Base-by-base conservation (phyloP, 805 yeast genomes). In the Metschnikowia sp. region DNA sequence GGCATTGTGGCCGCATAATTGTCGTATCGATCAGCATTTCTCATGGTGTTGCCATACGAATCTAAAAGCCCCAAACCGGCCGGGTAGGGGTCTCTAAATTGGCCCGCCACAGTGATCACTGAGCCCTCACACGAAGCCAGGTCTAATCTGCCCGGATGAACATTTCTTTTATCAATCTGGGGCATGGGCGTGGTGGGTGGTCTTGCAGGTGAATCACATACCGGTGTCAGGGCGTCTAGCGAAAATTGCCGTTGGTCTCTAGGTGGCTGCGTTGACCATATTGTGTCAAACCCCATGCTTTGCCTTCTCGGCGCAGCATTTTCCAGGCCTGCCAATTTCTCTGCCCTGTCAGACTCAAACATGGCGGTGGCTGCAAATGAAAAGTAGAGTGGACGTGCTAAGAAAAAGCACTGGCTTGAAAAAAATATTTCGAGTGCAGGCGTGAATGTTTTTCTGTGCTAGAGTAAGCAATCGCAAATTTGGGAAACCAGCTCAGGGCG, bases 181-280 rank as follows among this genome's bases (percentile, higher is more conserved):
- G 48, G 40, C 44, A 45, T 36, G 4, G 48, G 48, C 22, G 48
- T 45, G 5, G 48, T 7, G 31, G 48, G 48, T 6, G 48, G 48
- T 13, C 42, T 35, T 18, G 38, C 44, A 1, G 44, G 48, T 6
- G 48, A 45, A 2, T 36, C 36, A 11, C 13, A 40, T 2, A 31
- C 18, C n/a, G 22, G 10, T 8, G 40, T 22, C 10, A 36, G 7
- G 42, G 45, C 28, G 34, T 52, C 55, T 18, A 52, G 29, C 26
- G 53, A 39, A 18, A 46, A 41, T 26, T 47, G 48, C 26, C 45
- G 46, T 22, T 40, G 50, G 5, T 39, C 42, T 7, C 38, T 12
- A 19, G 36, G 28, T 22, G 34, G 34, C 8, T 50, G 36, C n/a
- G 53, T 49, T 39, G 51, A 47, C 45, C 51, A 48, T 38, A 45